Evolutionary conservation across 108 stramenopile genomes (phyloP).

Genomic region (Nannochloropsis gaditana): DNA sequence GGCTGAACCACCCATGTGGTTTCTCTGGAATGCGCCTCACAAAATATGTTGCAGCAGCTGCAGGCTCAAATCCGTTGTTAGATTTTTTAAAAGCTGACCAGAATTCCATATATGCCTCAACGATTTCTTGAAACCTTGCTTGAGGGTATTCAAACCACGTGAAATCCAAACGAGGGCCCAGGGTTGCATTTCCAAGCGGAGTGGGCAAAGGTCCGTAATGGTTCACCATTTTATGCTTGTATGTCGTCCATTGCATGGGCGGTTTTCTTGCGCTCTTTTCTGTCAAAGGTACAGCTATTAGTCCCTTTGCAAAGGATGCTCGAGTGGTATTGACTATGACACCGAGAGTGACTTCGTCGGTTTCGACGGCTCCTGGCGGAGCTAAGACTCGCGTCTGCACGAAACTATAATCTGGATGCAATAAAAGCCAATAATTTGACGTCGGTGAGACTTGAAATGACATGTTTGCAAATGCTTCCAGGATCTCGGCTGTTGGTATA

Average conservation of each 20-base stretch:
- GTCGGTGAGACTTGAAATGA: neutral
- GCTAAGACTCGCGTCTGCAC: neutral
- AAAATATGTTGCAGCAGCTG: neutral
- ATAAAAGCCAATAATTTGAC: neutral
- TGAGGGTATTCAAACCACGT: slow-evolving; percentile 9
- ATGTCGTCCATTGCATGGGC: neutral
- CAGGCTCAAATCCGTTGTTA: neutral
- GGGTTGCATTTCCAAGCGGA: neutral
- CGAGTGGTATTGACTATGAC: neutral
- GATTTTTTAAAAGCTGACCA: neutral
- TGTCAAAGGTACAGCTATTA: neutral
- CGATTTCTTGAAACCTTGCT: neutral
- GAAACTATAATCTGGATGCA: neutral
- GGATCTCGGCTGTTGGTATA: neutral
- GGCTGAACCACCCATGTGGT: slow-evolving; percentile 2
- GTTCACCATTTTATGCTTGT: slow-evolving; percentile 18
- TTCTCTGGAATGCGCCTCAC: neutral
- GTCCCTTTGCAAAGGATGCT: neutral
- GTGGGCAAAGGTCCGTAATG: slow-evolving; percentile 6
- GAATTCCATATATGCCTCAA: neutral
- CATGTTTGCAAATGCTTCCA: neutral
- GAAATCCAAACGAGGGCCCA: slow-evolving; percentile 1
- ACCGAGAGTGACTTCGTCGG: neutral
- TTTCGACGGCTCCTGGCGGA: neutral
- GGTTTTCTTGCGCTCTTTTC: neutral